Base-by-base conservation (phyloP, 1,284 basidiomycete species). In the Ustilago vetiveriae region DNA sequence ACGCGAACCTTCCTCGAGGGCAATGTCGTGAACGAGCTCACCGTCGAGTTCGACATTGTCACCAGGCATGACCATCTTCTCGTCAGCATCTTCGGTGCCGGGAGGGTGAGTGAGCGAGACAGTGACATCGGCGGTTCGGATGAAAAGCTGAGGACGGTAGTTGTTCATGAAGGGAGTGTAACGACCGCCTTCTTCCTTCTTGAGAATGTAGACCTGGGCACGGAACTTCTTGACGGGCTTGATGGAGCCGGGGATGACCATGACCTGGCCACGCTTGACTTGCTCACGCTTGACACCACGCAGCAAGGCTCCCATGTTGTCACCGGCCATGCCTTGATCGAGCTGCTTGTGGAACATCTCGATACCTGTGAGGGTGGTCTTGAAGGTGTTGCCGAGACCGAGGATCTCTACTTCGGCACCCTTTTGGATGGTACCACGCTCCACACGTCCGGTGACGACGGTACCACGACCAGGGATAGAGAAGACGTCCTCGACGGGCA, bases 301-400 rank as follows among this genome's bases (percentile, higher is more conserved):
- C 52, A 99, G 89, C 42, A 99, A 86, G 59, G 91, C 92, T 79
- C 96, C 96, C 93, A 98, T 98, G 87, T 98, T 98, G 85, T 99
- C 96, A 82, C 96, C 96, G 73, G 96, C 95, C 84, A 98, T 92
- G 69, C 93, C 95, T 63, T 94, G 89, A 54, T 98, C 96, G 65
- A 99, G 88, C 85, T 99, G 96, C 87, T 97, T 98, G 87, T 97
- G 94, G 90, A 98, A 98, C 92, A 97, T 98, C 85, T 98, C 95
- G 81, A 98, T 94, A 75, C 94, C 94, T 75, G 94, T 99, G 57
- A 99, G 85, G 29, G 90, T 95, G 13, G 95, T 96, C 88, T 96
- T 98, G 84, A 93, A 85, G 62, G 85, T 85, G 53, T 86, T 84
- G 59, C 94, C 95, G 60, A 93, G 86, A 76, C 96, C 96, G 74